phyloP scores from a whole-genome alignment of 768 basidiomycete species.

The Podaxis sp. region DNA sequence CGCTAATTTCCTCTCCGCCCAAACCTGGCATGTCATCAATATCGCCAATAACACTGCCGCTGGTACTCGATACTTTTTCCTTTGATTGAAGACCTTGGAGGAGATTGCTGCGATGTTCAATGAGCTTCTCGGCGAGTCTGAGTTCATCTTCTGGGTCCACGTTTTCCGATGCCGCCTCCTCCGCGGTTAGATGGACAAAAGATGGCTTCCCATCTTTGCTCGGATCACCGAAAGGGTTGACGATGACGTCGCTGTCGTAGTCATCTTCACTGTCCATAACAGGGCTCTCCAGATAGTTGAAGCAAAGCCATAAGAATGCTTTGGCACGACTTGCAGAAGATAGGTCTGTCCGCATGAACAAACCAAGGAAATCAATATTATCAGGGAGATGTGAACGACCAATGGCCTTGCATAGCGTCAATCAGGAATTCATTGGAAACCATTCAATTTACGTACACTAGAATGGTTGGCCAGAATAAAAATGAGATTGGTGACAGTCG shows the following conservation, averaged over 20 bases:
- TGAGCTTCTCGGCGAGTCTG: slow-evolving; percentile 31
- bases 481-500: slow-evolving; percentile 65
- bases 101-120: slow-evolving; percentile 34
- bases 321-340: slow-evolving; percentile 71
- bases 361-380: slow-evolving; percentile 72
- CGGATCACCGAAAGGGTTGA: slow-evolving; percentile 62
- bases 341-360: slow-evolving; percentile 72
- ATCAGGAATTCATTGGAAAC: background rate
- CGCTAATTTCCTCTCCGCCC: slow-evolving; percentile 6
- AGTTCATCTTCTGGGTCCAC: slow-evolving; percentile 41
- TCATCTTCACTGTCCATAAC: slow-evolving; percentile 28
- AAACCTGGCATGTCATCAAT: slow-evolving; percentile 15
- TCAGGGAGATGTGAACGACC: slow-evolving; percentile 66
- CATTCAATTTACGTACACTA: slow-evolving; percentile 27
- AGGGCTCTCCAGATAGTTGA: slow-evolving; percentile 63
- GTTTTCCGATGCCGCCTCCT: slow-evolving; percentile 40
- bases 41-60: slow-evolving; percentile 18
- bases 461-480: slow-evolving; percentile 65
- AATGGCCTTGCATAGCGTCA: slow-evolving; percentile 35
- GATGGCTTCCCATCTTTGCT: slow-evolving; percentile 30
- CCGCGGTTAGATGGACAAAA: slow-evolving; percentile 33
- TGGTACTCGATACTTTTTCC: slow-evolving; percentile 17
- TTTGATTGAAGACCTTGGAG: slow-evolving; percentile 23
- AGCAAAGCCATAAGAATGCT: slow-evolving; percentile 85
- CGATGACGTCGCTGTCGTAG: slow-evolving; percentile 29